Evolutionary conservation across 257 asterid genomes (phyloP).

Genomic region (Nicotiana otophora): DNA sequence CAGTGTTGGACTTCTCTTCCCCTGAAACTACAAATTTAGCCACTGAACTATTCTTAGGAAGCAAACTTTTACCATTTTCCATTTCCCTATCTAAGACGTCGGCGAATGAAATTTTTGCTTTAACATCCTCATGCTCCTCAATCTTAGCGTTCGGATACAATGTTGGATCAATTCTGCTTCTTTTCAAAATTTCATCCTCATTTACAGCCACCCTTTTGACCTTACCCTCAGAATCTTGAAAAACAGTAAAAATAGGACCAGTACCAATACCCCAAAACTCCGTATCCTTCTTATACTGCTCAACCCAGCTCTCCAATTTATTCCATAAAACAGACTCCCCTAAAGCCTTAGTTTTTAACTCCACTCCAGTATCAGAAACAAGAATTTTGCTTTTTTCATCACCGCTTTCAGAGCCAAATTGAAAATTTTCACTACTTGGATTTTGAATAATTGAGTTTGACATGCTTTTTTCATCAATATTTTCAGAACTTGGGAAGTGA

Average conservation of each 20-base stretch:
- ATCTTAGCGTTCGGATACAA: conserved; percentile 23
- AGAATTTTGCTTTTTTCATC: conserved; percentile 18
- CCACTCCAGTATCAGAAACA: conserved; percentile 21
- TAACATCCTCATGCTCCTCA: conserved; percentile 39
- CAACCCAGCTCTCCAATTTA: conserved; percentile 77
- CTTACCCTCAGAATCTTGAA: conserved; percentile 53
- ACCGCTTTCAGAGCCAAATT: conserved; percentile 13
- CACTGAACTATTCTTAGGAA: conserved; percentile 57
- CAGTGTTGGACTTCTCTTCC: conserved; percentile 30
- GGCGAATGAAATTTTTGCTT: conserved; percentile 54
- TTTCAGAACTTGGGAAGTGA: not conserved
- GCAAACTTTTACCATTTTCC: conserved; percentile 53
- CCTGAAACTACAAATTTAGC: conserved; percentile 46
- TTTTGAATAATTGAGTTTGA: conserved; percentile 6
- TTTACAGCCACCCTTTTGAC: conserved; percentile 66
- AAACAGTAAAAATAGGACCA: conserved; percentile 63
- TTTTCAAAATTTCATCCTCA: conserved; percentile 71
- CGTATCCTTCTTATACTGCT: conserved; percentile 65
- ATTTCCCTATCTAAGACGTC: conserved; percentile 64
- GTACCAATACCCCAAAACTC: conserved; percentile 85
- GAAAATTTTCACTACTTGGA: conserved; percentile 28
- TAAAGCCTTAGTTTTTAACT: conserved; percentile 25
- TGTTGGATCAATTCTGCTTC: conserved; percentile 42
- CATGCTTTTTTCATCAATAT: not conserved
- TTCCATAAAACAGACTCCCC: conserved; percentile 59